These are phyloP conservation scores for Neurospora pannonica DNA, from an alignment of 495 filamentous ascomycete genomes.

Conservation along the genomic window DNA sequence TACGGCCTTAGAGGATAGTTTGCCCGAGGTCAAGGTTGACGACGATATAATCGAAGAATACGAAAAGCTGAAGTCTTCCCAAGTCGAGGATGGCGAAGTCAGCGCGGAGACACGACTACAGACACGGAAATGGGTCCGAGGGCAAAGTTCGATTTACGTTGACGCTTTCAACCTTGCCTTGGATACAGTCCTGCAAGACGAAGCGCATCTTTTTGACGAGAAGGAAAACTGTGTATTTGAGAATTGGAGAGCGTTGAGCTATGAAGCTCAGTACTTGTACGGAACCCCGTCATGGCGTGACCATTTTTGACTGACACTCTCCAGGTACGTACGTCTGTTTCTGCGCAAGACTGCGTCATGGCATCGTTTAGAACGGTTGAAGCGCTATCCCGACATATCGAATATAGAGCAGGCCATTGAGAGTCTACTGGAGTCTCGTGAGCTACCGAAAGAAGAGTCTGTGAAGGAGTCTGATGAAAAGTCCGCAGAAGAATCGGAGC, in stretches of 20 bases:
- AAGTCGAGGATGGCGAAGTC: slow-evolving; percentile 30
- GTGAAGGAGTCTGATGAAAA: not conserved
- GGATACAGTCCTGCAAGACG: slow-evolving; percentile 82
- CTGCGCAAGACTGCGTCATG: slow-evolving; percentile 89
- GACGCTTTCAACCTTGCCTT: slow-evolving; percentile 94
- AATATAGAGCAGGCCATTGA: slow-evolving; percentile 56
- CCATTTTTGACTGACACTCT: slow-evolving; percentile 5
- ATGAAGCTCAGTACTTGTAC: slow-evolving; percentile 88
- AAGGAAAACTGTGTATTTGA: slow-evolving; percentile 71
- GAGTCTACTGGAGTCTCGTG: slow-evolving; percentile 34
- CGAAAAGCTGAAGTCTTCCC: slow-evolving; percentile 45
- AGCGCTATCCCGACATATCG: slow-evolving; percentile 74
- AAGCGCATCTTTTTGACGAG: slow-evolving; percentile 76
- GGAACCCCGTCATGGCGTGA: slow-evolving; percentile 19
- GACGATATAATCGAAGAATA: slow-evolving; percentile 73
- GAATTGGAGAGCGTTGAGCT: slow-evolving; percentile 62
- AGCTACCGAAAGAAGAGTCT: slow-evolving; percentile 2
- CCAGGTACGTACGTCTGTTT: slow-evolving; percentile 79
- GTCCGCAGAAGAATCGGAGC: slow-evolving; percentile 21
- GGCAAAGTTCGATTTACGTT: slow-evolving; percentile 82
- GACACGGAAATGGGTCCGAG: slow-evolving; percentile 36
- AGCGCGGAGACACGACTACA: slow-evolving; percentile 25
- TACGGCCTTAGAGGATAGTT: slow-evolving; percentile 70
- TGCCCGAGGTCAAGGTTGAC: slow-evolving; percentile 59
- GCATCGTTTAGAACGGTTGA: slow-evolving; percentile 72